phyloP scores from a whole-genome alignment of 192 early-diverging fungal genomes.

The Rhizoclosmatium sp. region DNA sequence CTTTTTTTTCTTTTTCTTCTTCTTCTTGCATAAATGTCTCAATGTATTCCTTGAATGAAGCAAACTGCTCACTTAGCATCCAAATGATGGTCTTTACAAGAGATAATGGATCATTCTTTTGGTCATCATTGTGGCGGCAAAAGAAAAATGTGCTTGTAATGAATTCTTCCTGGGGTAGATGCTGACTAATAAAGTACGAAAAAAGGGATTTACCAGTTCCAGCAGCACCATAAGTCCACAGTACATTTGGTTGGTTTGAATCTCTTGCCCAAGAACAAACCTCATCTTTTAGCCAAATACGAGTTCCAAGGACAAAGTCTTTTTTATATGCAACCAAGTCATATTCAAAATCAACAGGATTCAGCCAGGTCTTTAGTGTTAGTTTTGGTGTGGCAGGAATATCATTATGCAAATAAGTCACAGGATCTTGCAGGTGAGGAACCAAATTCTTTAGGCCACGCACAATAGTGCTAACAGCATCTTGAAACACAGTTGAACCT shows the following conservation, averaged over 20 bases:
- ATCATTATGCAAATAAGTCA: neutral
- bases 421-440: neutral
- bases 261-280: neutral
- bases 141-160: slow-evolving; percentile 36
- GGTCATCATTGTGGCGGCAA: slow-evolving; percentile 35
- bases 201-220: slow-evolving; percentile 39
- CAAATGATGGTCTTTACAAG: slow-evolving; percentile 27
- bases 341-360: slow-evolving; percentile 27
- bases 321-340: slow-evolving; percentile 10
- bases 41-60: neutral
- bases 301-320: slow-evolving; percentile 27
- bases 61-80: neutral
- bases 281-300: slow-evolving; percentile 1
- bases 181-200: neutral
- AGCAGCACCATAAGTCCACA: slow-evolving; percentile 32
- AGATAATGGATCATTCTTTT: slow-evolving; percentile 8
- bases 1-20: neutral
- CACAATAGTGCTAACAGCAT: neutral
- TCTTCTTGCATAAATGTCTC: neutral
- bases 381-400: neutral
- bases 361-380: slow-evolving; percentile 13
- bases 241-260: neutral
- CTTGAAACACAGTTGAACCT: neutral
- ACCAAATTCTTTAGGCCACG: neutral
- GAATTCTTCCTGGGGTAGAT: slow-evolving; percentile 23